Conservation (phyloP, 2,329 filamentous ascomycete genomes). For the Phialocephala subalpina region DNA sequence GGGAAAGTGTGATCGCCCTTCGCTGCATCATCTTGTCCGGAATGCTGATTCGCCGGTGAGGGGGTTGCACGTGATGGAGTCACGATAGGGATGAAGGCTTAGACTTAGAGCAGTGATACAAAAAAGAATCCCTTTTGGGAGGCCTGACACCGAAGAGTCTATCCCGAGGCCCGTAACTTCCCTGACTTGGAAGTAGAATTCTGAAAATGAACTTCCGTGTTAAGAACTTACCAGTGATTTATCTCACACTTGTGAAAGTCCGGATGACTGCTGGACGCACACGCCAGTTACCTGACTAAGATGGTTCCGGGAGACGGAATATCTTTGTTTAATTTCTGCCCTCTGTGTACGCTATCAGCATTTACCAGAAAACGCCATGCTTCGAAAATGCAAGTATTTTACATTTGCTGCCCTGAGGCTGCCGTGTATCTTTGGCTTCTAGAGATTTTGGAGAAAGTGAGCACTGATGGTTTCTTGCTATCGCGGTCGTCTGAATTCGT, state of each 20-base stretch:
- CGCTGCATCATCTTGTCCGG: conserved; percentile 23
- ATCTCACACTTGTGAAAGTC: too few relatives aligned
- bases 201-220: too few relatives aligned
- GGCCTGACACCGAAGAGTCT: too few relatives aligned
- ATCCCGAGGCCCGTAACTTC: too few relatives aligned
- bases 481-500: background rate
- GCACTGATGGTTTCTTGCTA: background rate
- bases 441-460: background rate
- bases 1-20: conserved; percentile 25
- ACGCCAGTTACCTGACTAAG: too few relatives aligned
- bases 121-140: too few relatives aligned
- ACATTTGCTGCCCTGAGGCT: background rate
- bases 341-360: conserved; percentile 1
- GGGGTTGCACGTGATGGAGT: background rate
- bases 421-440: background rate
- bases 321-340: too few relatives aligned
- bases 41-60: conserved; percentile 18
- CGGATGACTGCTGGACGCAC: too few relatives aligned
- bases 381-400: conserved; percentile 8
- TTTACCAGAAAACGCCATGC: conserved; percentile 13
- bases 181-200: too few relatives aligned
- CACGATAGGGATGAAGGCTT: background rate
- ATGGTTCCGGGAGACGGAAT: background rate
- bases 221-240: too few relatives aligned
- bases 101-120: too few relatives aligned